A percentile compares a stretch with the other conserved stretches of the same genome.
Evolutionary conservation across 108 stramenopile species (phyloP).

Genomic region (Pseudonitzschia multiseries): DNA sequence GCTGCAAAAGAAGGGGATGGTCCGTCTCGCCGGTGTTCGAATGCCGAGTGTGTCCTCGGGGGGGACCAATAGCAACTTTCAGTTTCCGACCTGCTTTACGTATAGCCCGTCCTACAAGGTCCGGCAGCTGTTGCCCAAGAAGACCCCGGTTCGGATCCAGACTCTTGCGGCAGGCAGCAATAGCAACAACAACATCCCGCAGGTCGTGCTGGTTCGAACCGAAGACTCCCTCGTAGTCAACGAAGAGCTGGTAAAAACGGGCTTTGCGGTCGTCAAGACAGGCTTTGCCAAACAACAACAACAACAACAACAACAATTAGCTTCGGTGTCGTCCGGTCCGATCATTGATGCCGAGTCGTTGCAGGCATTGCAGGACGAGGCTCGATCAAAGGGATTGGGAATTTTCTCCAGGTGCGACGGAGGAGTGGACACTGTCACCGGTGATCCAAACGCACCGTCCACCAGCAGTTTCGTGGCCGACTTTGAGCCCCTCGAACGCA

Average conservation of each 20-base stretch:
- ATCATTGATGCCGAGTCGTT: conserved; percentile 20
- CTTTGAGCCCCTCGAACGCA: conserved; percentile 56
- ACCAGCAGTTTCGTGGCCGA: conserved; percentile 33
- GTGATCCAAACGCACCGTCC: neutral
- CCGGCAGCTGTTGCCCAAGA: conserved; percentile 41
- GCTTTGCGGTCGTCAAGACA: conserved; percentile 36
- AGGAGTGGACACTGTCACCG: neutral
- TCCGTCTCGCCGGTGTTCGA: conserved; percentile 43
- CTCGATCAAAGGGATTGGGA: conserved; percentile 37
- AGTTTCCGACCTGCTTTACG: conserved; percentile 47
- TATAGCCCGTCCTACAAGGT: conserved; percentile 48
- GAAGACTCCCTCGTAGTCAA: conserved; percentile 40
- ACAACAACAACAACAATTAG: too few relatives aligned
- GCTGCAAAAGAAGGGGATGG: conserved; percentile 43
- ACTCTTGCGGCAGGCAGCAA: conserved; percentile 15
- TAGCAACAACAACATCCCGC: neutral
- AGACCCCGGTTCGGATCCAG: conserved; percentile 19
- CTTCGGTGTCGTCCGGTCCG: neutral
- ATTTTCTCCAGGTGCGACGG: conserved; percentile 38
- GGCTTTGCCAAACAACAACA: conserved; percentile 4
- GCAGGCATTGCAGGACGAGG: conserved; percentile 31
- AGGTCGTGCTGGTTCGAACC: conserved; percentile 16
- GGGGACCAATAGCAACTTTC: conserved; percentile 10
- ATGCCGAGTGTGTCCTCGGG: conserved; percentile 28
- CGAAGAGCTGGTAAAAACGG: conserved; percentile 43